These are phyloP conservation scores for Pinus taeda DNA, from an alignment of 75 land plant species.

Conservation along the genomic window DNA sequence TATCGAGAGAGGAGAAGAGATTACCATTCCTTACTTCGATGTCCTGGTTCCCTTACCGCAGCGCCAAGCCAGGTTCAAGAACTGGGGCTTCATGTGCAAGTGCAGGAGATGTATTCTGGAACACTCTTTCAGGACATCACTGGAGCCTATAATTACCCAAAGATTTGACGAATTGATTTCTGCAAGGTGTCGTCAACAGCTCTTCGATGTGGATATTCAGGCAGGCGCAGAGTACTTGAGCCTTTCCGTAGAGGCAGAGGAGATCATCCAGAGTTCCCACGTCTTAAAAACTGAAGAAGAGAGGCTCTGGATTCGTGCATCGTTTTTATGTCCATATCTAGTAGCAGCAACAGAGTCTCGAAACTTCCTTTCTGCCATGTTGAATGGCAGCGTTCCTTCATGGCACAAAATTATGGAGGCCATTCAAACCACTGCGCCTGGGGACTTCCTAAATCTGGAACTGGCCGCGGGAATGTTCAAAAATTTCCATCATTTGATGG, in stretches of 20 bases:
- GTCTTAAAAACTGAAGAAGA: background rate
- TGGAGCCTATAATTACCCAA: background rate
- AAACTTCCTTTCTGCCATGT: too few relatives aligned
- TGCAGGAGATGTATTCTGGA: conserved; percentile 25
- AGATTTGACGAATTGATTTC: background rate
- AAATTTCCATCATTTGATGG: too few relatives aligned
- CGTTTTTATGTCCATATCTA: background rate
- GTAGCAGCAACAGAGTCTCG: too few relatives aligned
- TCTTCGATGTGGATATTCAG: background rate
- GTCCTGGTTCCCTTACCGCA: conserved; percentile 21
- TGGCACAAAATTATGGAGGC: too few relatives aligned
- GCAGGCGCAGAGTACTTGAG: background rate
- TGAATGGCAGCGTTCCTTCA: too few relatives aligned
- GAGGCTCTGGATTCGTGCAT: background rate
- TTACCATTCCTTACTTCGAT: conserved; percentile 28
- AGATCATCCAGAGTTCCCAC: background rate
- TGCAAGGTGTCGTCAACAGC: background rate
- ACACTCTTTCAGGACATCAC: background rate
- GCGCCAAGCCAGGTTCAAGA: conserved; percentile 13
- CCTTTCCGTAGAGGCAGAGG: background rate
- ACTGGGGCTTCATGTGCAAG: conserved; percentile 39
- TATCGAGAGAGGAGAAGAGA: conserved; percentile 12
- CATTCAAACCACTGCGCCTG: too few relatives aligned
- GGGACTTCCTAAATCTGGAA: too few relatives aligned
- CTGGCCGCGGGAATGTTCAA: too few relatives aligned